Evolutionary conservation across 257 asterid species (phyloP).

Genomic region (Solanum paucissectum): DNA sequence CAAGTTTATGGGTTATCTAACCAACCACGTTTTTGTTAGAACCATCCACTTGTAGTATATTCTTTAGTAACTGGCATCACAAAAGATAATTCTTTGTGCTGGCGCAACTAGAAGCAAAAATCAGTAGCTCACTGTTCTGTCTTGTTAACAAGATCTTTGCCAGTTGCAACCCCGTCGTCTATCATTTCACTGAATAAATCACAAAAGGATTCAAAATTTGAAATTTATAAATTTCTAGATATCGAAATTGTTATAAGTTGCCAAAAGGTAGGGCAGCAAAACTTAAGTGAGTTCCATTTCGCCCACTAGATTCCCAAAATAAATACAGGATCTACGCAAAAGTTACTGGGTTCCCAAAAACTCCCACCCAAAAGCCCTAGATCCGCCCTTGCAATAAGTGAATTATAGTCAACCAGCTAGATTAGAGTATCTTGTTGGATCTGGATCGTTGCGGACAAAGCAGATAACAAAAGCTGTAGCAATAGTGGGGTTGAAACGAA

Average conservation of each 20-base stretch:
- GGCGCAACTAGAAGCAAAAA: neutral
- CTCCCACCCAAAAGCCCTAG: neutral
- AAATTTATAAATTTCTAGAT: neutral
- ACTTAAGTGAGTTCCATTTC: neutral
- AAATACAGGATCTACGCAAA: neutral
- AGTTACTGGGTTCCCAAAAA: neutral
- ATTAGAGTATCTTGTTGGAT: neutral
- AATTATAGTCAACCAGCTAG: neutral
- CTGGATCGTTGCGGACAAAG: neutral
- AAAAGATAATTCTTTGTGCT: neutral
- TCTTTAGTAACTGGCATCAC: neutral
- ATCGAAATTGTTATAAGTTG: rapidly evolving
- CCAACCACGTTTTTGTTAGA: neutral
- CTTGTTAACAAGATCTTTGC: neutral
- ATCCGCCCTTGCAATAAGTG: neutral
- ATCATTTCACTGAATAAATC: neutral
- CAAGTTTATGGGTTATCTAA: neutral
- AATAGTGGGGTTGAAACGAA: neutral
- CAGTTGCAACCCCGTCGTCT: neutral
- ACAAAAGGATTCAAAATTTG: rapidly evolving
- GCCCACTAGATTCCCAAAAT: neutral
- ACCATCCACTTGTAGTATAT: neutral
- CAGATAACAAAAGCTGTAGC: neutral
- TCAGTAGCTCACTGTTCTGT: neutral
- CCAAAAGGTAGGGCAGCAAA: neutral